Evolutionary conservation across 2,329 filamentous ascomycete species (phyloP), one percentile per base, ranked within the genome.

Genomic region (Zymoseptoria tritici): DNA sequence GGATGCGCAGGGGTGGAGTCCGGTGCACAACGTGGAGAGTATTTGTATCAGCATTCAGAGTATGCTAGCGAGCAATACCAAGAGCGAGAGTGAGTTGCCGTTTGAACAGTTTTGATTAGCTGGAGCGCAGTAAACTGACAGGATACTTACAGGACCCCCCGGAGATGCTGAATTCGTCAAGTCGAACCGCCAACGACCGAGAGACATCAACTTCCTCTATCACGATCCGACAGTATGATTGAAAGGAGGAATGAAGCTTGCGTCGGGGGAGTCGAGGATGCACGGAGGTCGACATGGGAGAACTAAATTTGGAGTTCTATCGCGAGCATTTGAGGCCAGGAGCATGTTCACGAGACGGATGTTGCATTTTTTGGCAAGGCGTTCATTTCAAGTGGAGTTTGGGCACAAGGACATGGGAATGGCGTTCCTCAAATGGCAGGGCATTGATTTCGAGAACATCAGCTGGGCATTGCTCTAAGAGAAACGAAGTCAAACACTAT

Each of bases 31-130:
- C 60, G 94, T 97, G 8, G 93, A 97, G 79, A 96, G 89, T 70
- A 87, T 99, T 24, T 97, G 91, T 79, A 94, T 99, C 84, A 96
- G 91, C 75, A 83, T 99, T 57, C 94, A 99, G 77, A 96, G 91
- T 78, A 99, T 99, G 94, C 77, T 99, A 71, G 97, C 94, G 1
- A 91, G 93, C 62, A 99, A 99, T 74, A 88, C 85, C 9, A 93
- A 92, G 77, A 88, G 93, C 70, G 92, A 97, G 76, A 82, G 94
- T 71, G 55, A 62, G 68, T 65, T 24, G 16, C 21, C 19, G 11
- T n/a, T 4, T 26, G 31, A 29, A 5, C 19, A 4, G 4, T 2
- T 29, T 9, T 29, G 54, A 31, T n/a, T 22, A 21, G 21, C 9
- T 51, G 51, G 19, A 53, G 63, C n/a, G 60, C 29, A 2, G 7